Conservation (phyloP, 78 protist genomes). For the Guillardia theta region DNA sequence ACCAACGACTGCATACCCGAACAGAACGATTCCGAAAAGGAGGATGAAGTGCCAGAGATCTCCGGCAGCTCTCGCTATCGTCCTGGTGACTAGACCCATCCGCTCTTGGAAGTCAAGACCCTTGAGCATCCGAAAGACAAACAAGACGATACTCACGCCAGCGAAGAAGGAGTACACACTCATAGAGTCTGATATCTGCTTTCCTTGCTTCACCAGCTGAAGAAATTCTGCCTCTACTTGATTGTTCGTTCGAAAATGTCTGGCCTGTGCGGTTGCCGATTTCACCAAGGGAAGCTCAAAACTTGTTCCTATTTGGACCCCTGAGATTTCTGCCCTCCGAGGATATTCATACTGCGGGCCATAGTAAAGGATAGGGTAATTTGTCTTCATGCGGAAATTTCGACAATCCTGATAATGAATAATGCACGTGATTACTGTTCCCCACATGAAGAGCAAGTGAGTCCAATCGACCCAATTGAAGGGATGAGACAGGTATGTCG, state of each 20-base stretch:
- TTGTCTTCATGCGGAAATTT: too few relatives aligned
- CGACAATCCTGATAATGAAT: too few relatives aligned
- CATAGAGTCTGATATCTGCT: too few relatives aligned
- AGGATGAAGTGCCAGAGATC: neutral
- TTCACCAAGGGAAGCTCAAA: too few relatives aligned
- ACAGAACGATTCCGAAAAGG: neutral
- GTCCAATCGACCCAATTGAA: neutral
- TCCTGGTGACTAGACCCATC: neutral
- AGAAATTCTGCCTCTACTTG: too few relatives aligned
- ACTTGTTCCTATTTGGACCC: too few relatives aligned
- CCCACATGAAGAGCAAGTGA: neutral
- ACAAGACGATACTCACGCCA: neutral
- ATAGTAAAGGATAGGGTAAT: too few relatives aligned
- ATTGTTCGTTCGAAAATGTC: too few relatives aligned
- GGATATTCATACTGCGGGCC: too few relatives aligned
- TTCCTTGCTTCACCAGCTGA: too few relatives aligned
- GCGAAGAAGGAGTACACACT: neutral
- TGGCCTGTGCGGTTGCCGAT: too few relatives aligned
- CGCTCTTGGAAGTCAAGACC: constrained; percentile 33
- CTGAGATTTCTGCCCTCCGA: too few relatives aligned
- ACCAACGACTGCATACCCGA: neutral
- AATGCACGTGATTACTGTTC: neutral
- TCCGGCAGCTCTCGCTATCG: neutral
- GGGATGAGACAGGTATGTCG: neutral
- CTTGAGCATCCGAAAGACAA: constrained; percentile 4